These are phyloP conservation scores for Chrysoporthe austroafricana DNA, from an alignment of 2,329 filamentous ascomycete genomes.

Conservation along the genomic window DNA sequence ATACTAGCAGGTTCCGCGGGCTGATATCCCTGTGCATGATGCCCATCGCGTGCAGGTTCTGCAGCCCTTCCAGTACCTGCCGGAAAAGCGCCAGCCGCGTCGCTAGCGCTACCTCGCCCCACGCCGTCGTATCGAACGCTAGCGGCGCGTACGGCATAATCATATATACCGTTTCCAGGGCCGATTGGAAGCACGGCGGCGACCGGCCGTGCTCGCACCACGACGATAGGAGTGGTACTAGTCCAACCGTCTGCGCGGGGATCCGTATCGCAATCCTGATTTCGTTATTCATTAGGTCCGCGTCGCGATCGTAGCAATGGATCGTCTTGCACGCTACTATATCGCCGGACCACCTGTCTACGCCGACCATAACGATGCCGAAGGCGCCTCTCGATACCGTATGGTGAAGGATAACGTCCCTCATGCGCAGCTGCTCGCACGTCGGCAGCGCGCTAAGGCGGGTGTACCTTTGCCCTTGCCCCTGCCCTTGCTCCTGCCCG, in stretches of 20 bases:
- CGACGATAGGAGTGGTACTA: neutral
- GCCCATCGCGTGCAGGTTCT: conserved; percentile 20
- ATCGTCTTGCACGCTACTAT: conserved; percentile 27
- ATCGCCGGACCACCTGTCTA: conserved; percentile 21
- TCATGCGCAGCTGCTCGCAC: neutral
- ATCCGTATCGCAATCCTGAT: conserved; percentile 1
- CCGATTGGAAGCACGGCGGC: conserved; percentile 15
- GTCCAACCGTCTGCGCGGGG: neutral
- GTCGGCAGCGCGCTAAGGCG: conserved; percentile 4
- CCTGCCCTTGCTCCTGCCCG: too few species aligned
- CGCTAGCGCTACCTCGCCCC: conserved; percentile 3
- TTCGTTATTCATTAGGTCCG: neutral
- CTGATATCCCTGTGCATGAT: too few species aligned
- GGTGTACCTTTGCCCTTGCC: neutral
- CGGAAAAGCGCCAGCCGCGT: conserved; percentile 25
- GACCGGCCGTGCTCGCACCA: conserved; percentile 8
- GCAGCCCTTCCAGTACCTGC: conserved; percentile 26
- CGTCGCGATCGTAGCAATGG: neutral
- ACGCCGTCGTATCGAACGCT: conserved; percentile 20
- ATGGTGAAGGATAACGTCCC: conserved; percentile 25
- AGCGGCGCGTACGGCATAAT: conserved; percentile 26
- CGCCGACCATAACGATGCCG: conserved; percentile 23
- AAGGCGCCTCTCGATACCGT: conserved; percentile 26
- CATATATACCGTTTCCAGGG: conserved; percentile 12
- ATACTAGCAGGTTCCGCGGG: conserved; percentile 28